These are phyloP conservation scores for Aspergillus eucalypticola DNA, from an alignment of 2,329 filamentous ascomycete species.

Conservation along the genomic window DNA sequence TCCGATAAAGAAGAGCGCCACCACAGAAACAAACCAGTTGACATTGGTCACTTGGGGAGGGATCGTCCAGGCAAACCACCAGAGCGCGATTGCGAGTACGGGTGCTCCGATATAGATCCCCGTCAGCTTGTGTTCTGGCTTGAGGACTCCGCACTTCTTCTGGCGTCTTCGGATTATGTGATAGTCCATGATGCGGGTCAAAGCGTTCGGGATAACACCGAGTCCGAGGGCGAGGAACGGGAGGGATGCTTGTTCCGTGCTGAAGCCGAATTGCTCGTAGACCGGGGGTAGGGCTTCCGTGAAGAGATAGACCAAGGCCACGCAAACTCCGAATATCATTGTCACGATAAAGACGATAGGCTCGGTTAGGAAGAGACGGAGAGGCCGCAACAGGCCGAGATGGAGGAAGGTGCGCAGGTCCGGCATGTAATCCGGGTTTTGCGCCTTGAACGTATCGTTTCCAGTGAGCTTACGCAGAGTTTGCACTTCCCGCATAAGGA, in stretches of 20 bases:
- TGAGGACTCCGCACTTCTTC: slow-evolving; percentile 20
- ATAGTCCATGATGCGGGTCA: slow-evolving; percentile 46
- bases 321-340: slow-evolving; percentile 3
- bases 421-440: slow-evolving; percentile 10
- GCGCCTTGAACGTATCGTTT: slow-evolving; percentile 5
- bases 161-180: slow-evolving; percentile 30
- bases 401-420: slow-evolving; percentile 5
- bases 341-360: slow-evolving; percentile 10
- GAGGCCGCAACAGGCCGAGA: slow-evolving; percentile 4
- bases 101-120: slow-evolving; percentile 50
- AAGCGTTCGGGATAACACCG: slow-evolving; percentile 42
- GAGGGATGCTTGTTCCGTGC: not conserved
- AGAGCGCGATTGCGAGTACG: slow-evolving; percentile 46
- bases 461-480: slow-evolving; percentile 1
- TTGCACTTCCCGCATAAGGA: slow-evolving; percentile 8
- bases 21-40: slow-evolving; percentile 43
- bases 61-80: slow-evolving; percentile 51
- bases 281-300: slow-evolving; percentile 3
- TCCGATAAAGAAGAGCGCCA: slow-evolving; percentile 45
- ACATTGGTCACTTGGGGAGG: slow-evolving; percentile 38
- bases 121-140: slow-evolving; percentile 50
- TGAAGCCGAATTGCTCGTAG: not conserved
- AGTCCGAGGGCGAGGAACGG: slow-evolving; percentile 35
- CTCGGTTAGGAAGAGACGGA: slow-evolving; percentile 4
- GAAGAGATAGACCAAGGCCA: slow-evolving; percentile 11